Evolutionary conservation across 306 rosid species (phyloP).

Genomic region (Calophaca sinica): DNA sequence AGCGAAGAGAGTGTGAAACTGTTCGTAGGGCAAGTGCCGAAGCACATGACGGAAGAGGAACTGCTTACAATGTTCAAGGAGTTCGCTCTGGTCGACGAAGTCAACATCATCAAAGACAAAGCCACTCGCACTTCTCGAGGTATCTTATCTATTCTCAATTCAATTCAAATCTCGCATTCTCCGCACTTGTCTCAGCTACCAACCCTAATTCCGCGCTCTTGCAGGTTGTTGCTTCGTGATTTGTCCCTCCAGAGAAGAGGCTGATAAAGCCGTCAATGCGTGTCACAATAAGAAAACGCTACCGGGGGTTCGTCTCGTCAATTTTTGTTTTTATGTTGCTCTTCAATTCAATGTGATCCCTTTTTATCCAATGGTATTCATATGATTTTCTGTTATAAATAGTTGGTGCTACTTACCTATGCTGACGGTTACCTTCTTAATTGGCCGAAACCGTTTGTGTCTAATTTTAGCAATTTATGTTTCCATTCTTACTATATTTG

Average conservation of each 20-base stretch:
- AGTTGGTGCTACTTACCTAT: slow-evolving; percentile 19
- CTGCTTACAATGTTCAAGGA: slow-evolving; percentile 90
- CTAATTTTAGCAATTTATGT: slow-evolving; percentile 40
- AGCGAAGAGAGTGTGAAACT: slow-evolving; percentile 95
- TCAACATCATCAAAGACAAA: slow-evolving; percentile 99
- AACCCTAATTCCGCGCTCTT: slow-evolving; percentile 52
- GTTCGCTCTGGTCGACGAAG: slow-evolving; percentile 88
- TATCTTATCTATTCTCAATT: slow-evolving; percentile 15
- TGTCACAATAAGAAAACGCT: slow-evolving; percentile 92
- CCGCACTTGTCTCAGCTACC: slow-evolving; percentile 11
- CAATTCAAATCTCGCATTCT: slow-evolving; percentile 37
- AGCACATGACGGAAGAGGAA: slow-evolving; percentile 89
- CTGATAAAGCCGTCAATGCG: slow-evolving; percentile 96
- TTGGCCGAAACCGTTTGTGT: slow-evolving; percentile 36
- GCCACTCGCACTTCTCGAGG: slow-evolving; percentile 93
- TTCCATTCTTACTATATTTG: slow-evolving; percentile 42
- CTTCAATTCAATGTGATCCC: slow-evolving; percentile 33
- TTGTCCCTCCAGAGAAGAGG: slow-evolving; percentile 93
- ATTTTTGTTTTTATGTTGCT: not conserved
- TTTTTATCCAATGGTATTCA: slow-evolving; percentile 21
- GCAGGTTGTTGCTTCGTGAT: slow-evolving; percentile 94
- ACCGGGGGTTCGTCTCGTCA: slow-evolving; percentile 67
- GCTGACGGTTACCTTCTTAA: slow-evolving; percentile 45
- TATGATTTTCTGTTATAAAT: slow-evolving; percentile 26
- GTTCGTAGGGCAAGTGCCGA: slow-evolving; percentile 98